phyloP scores from a whole-genome alignment of 1,284 basidiomycete species.

The Earliella scabrosa region DNA sequence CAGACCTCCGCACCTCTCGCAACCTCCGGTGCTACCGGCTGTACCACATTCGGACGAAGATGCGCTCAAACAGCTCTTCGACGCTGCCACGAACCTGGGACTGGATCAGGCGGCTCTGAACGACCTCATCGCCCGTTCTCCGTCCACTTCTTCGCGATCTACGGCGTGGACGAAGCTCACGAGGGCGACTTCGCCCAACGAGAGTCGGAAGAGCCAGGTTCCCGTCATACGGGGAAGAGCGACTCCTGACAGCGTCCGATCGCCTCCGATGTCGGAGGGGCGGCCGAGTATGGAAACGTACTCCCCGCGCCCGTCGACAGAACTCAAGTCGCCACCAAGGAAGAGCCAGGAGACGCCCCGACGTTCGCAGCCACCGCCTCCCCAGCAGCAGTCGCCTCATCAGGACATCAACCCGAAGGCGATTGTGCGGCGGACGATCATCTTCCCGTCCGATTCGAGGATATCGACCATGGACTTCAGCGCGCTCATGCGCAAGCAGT shows the following conservation, averaged over 20 bases:
- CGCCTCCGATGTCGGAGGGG: slow-evolving; percentile 36
- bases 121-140: slow-evolving; percentile 70
- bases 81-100: slow-evolving; percentile 74
- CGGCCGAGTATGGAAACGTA: slow-evolving; percentile 40
- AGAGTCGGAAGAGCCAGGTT: slow-evolving; percentile 32
- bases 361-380: slow-evolving; percentile 37
- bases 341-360: slow-evolving; percentile 36
- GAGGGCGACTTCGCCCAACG: slow-evolving; percentile 46
- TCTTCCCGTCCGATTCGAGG: slow-evolving; percentile 70
- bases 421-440: slow-evolving; percentile 76
- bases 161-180: slow-evolving; percentile 50
- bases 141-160: slow-evolving; percentile 62
- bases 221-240: slow-evolving; percentile 26
- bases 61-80: slow-evolving; percentile 72
- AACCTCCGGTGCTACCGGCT: neutral
- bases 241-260: slow-evolving; percentile 29
- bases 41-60: slow-evolving; percentile 36
- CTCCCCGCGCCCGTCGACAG: slow-evolving; percentile 34
- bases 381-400: slow-evolving; percentile 30
- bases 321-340: slow-evolving; percentile 42
- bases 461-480: slow-evolving; percentile 56
- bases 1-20: slow-evolving; percentile 17
- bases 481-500: slow-evolving; percentile 57
- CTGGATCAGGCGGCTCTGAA: slow-evolving; percentile 72
- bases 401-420: slow-evolving; percentile 45